A percentile compares a stretch with the other conserved stretches of the same genome.
These are phyloP conservation scores for Raffaelea ambrosiae DNA, from an alignment of 2,329 filamentous ascomycete genomes.

Conservation along the genomic window DNA sequence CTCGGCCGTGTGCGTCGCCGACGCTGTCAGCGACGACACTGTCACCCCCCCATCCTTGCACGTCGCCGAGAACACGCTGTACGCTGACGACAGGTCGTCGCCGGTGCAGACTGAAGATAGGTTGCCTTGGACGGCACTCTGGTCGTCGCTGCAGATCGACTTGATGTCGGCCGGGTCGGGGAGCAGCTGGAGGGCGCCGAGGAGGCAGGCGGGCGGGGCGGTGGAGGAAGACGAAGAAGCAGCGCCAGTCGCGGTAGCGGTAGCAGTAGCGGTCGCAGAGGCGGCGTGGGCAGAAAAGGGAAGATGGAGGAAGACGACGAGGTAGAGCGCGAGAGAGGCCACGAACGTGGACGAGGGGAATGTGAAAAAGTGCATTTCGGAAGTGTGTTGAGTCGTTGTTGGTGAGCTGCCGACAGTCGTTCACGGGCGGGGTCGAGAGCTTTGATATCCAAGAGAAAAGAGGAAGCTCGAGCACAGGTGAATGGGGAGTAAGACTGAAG, in stretches of 20 bases:
- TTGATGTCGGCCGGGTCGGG: conserved; percentile 7
- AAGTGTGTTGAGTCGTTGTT: not conserved
- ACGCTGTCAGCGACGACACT: conserved; percentile 4
- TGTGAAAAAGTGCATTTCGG: not conserved
- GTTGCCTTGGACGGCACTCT: conserved; percentile 5
- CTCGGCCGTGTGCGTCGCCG: not conserved
- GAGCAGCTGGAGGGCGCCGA: conserved; percentile 8
- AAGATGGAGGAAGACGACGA: not conserved
- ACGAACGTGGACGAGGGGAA: not conserved
- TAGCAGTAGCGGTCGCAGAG: too few species aligned
- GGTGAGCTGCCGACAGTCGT: too few species aligned
- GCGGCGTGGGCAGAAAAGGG: not conserved
- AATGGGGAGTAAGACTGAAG: not conserved
- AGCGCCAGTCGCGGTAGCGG: too few species aligned
- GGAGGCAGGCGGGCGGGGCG: conserved; percentile 7
- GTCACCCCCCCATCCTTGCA: conserved; percentile 5
- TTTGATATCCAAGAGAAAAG: too few species aligned
- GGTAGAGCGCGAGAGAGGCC: not conserved
- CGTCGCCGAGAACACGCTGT: conserved; percentile 5
- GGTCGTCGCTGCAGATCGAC: conserved; percentile 4
- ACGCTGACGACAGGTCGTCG: conserved; percentile 4
- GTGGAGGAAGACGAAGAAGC: not conserved
- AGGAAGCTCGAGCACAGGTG: too few species aligned
- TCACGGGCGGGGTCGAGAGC: too few species aligned
- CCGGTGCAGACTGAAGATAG: conserved; percentile 4